Evolutionary conservation across 1,284 basidiomycete genomes (phyloP).

Genomic region (Leccinum angustisporum): DNA sequence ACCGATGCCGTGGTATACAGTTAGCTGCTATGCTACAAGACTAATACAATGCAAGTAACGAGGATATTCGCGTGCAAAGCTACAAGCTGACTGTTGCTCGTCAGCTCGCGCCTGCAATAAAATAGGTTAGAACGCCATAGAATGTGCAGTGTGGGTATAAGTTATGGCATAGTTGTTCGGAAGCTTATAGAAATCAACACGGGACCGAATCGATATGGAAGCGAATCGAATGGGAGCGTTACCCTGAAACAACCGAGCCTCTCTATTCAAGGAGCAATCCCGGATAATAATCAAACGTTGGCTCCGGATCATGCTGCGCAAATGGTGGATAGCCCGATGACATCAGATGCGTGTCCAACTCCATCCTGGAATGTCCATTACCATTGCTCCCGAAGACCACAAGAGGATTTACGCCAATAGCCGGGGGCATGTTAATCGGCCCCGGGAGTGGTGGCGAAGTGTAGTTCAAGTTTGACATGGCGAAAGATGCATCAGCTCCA

Average conservation of each 20-base stretch:
- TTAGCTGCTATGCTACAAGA: slow-evolving; percentile 28
- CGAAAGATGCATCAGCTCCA: slow-evolving; percentile 24
- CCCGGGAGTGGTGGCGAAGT: slow-evolving; percentile 32
- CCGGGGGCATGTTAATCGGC: slow-evolving; percentile 19
- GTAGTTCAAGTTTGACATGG: slow-evolving; percentile 19
- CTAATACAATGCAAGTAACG: slow-evolving; percentile 14
- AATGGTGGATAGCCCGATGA: slow-evolving; percentile 27
- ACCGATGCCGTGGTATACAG: slow-evolving; percentile 20
- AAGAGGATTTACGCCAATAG: slow-evolving; percentile 26
- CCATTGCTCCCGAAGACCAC: slow-evolving; percentile 23
- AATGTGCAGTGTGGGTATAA: slow-evolving; percentile 19
- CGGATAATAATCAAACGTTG: slow-evolving; percentile 41
- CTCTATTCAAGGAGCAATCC: slow-evolving; percentile 38
- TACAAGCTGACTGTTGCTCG: slow-evolving; percentile 6
- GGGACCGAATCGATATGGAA: background rate
- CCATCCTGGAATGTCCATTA: slow-evolving; percentile 21
- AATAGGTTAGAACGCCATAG: slow-evolving; percentile 1
- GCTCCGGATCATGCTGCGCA: slow-evolving; percentile 33
- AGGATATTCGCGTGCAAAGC: slow-evolving; percentile 4
- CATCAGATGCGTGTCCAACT: slow-evolving; percentile 27
- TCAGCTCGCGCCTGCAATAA: slow-evolving; percentile 3
- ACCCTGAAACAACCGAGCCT: slow-evolving; percentile 59
- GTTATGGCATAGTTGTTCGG: slow-evolving; percentile 15
- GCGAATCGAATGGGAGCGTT: background rate
- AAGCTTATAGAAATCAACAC: slow-evolving; percentile 5